Evolutionary conservation across 2,329 filamentous ascomycete species (phyloP).

Genomic region (Fonsecaea nubica): DNA sequence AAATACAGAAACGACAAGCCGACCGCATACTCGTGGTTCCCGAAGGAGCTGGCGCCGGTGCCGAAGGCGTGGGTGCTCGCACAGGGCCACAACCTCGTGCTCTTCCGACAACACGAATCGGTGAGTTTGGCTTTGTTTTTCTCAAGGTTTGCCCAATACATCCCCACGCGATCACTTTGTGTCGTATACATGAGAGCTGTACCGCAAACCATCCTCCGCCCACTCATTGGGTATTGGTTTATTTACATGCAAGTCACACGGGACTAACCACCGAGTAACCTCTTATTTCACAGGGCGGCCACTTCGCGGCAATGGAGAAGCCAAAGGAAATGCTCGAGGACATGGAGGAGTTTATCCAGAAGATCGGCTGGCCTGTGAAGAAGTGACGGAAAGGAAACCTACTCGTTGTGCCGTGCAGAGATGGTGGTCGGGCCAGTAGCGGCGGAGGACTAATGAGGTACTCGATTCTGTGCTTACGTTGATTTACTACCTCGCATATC

Average conservation of each 20-base stretch:
- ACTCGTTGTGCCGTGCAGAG: too few species aligned
- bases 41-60: slow-evolving; percentile 50
- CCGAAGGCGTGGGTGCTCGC: slow-evolving; percentile 43
- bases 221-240: neutral
- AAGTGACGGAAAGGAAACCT: slow-evolving; percentile 4
- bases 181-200: neutral
- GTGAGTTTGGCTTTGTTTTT: slow-evolving; percentile 14
- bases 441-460: too few species aligned
- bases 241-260: too few species aligned
- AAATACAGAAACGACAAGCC: slow-evolving; percentile 52
- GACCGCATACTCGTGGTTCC: slow-evolving; percentile 56
- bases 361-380: slow-evolving; percentile 30
- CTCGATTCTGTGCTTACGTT: too few species aligned
- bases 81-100: slow-evolving; percentile 34
- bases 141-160: neutral
- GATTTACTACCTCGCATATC: too few species aligned
- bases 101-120: slow-evolving; percentile 26
- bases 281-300: slow-evolving; percentile 51
- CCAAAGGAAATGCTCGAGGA: slow-evolving; percentile 53
- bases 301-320: slow-evolving; percentile 59
- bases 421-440: too few species aligned
- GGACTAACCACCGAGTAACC: neutral
- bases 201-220: neutral
- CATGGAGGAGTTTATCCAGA: slow-evolving; percentile 46
- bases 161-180: too few species aligned